Evolutionary conservation across 2,329 filamentous ascomycete genomes (phyloP).

Genomic region (Aaosphaeria pasadenensis): DNA sequence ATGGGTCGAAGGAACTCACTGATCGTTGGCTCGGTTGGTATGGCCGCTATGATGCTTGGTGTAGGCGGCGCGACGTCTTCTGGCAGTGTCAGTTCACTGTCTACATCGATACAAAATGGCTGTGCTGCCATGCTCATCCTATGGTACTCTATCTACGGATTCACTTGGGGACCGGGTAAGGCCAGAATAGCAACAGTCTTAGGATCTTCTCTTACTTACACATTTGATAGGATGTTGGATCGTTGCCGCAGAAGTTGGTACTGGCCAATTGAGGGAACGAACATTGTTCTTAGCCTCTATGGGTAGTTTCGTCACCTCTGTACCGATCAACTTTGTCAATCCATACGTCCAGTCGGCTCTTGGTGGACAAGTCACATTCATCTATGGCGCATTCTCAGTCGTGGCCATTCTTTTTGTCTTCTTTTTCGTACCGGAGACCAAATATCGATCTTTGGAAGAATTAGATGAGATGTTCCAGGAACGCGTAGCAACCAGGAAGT

Average conservation of each 20-base stretch:
- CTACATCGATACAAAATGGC: not conserved
- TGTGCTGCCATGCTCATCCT: not conserved
- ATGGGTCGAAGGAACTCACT: not conserved
- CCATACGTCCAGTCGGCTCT: not conserved
- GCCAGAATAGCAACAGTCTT: not conserved
- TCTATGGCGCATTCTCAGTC: not conserved
- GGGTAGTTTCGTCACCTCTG: not conserved
- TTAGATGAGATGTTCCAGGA: not conserved
- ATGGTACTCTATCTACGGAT: not conserved
- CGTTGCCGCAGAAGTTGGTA: not conserved
- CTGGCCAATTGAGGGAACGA: not conserved
- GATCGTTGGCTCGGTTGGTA: not conserved
- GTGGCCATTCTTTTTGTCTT: not conserved
- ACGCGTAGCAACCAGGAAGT: not conserved
- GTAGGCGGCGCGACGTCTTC: not conserved
- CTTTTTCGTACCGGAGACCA: not conserved
- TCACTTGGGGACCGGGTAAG: not conserved
- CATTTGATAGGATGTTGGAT: not conserved
- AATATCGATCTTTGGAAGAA: not conserved
- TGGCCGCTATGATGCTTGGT: not conserved
- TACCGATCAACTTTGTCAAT: not conserved
- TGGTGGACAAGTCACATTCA: not conserved
- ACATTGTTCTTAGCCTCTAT: not conserved
- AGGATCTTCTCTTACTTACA: not conserved
- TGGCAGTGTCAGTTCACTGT: not conserved